phyloP scores from a whole-genome alignment of 768 basidiomycete genomes.

The Trametopsis cervina region DNA sequence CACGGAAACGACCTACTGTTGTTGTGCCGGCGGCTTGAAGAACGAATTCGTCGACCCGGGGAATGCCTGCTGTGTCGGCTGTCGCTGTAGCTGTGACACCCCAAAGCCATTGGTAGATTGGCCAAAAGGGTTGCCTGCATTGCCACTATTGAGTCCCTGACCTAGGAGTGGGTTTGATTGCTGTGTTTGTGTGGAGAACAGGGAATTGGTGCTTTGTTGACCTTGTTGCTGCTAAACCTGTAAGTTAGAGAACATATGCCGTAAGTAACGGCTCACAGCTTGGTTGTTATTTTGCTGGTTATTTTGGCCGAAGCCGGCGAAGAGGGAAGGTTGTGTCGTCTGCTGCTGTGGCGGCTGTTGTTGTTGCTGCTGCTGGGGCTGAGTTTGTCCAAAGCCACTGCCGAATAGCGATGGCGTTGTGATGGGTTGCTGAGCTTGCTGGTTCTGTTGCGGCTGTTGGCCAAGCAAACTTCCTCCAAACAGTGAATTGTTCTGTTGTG shows the following conservation, averaged over 20 bases:
- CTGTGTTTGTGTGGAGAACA: too few species aligned
- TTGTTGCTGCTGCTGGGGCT: constrained; percentile 19
- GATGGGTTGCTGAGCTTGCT: constrained; percentile 6
- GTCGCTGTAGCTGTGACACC: too few species aligned
- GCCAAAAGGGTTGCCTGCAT: too few species aligned
- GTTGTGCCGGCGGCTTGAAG: constrained; percentile 29
- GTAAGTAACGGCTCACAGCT: too few species aligned
- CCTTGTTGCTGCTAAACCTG: too few species aligned
- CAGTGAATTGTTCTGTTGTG: constrained; percentile 17
- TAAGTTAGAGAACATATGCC: too few species aligned
- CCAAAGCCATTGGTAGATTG: too few species aligned
- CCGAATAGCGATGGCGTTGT: constrained; percentile 14
- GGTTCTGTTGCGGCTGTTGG: constrained; percentile 20
- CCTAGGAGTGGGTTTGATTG: too few species aligned
- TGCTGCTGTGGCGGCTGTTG: constrained; percentile 20
- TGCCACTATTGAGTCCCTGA: too few species aligned
- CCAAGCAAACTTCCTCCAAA: constrained; percentile 15
- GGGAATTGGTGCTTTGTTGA: too few species aligned
- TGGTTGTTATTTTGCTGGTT: constrained; percentile 17
- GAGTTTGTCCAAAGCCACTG: constrained; percentile 18
- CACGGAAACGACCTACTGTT: too few species aligned
- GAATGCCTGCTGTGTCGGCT: constrained; percentile 14
- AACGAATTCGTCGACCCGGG: constrained; percentile 19
- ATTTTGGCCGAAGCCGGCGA: constrained; percentile 25
- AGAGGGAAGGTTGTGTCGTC: constrained; percentile 7